Base-by-base conservation (phyloP, 2,329 filamentous ascomycete species). In the Alternaria brassicae region DNA sequence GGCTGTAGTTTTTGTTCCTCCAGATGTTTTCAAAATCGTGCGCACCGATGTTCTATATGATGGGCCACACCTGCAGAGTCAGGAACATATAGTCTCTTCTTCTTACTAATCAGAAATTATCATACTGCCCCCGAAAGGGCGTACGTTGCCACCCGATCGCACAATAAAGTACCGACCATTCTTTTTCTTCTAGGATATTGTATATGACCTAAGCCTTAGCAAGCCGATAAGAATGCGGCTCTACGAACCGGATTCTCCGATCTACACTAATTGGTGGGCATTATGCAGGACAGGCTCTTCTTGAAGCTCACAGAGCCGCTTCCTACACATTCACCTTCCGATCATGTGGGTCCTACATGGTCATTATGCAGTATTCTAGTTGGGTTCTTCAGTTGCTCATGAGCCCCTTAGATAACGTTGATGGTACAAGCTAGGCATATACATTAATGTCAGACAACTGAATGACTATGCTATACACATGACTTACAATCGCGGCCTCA, bases 381-480 rank as follows among this genome's bases (percentile, higher is more conserved):
- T 17, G 19, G 9, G 2, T 5, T 9, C n/a, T 37, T 8, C 34
- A 19, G 9, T 17, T 10, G 5, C 4, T 37, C 6, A 37, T 37
- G 7, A 19, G n/a, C 13, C 30, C 30, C 15, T 37, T 17, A 10
- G n/a, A 19, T 19, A 4, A 7, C 3, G 15, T 19, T 13, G 9
- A 0, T 37, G 8, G n/a, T 15, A 41, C 21, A 2, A 27, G 21
- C 13, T 10, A 27, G 23, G 21, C 5, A 10, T n/a, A 12, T 8
- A n/a, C 7, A 27, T n/a, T 8, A 10, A 5, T 27, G 13, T 21
- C 39, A 25, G 21, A n/a, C 19, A 6, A 6, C 3, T 41, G 12
- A 15, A 25, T 41, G 15, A 17, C 6, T 19, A 56, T 19, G 28
- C 74, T 83, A 66, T 72, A 87, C 85, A 84, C 32, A 84, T 87